Evolutionary conservation across 495 filamentous ascomycete genomes (phyloP).

Genomic region (Parathielavia appendiculata): DNA sequence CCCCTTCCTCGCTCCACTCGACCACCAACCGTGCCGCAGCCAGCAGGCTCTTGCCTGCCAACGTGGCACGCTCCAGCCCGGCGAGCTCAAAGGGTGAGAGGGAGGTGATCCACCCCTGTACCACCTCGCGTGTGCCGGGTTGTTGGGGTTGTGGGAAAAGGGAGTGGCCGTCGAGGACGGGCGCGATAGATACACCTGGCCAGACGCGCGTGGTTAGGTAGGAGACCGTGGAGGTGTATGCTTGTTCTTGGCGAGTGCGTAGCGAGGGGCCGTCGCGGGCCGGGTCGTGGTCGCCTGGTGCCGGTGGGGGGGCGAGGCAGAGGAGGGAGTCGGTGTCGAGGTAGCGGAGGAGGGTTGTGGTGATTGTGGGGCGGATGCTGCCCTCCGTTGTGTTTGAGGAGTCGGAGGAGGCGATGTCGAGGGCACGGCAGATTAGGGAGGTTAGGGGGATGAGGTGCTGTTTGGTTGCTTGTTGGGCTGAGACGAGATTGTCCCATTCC

Average conservation of each 20-base stretch:
- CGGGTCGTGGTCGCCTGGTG: conserved; percentile 31
- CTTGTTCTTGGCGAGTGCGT: conserved; percentile 63
- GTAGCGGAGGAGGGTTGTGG: conserved; percentile 70
- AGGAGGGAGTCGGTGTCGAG: conserved; percentile 90
- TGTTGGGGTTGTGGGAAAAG: conserved; percentile 70
- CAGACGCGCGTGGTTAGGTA: conserved; percentile 71
- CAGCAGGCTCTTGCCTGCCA: conserved; percentile 82
- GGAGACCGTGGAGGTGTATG: conserved; percentile 60
- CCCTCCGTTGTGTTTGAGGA: conserved; percentile 16
- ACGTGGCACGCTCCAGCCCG: conserved; percentile 72
- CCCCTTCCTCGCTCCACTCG: conserved; percentile 77
- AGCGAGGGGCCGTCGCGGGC: conserved; percentile 32
- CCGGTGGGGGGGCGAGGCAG: conserved; percentile 69
- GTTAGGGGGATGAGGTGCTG: conserved; percentile 88
- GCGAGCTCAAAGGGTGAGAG: conserved; percentile 74
- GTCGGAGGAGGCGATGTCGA: conserved; percentile 69
- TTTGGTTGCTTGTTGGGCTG: conserved; percentile 68
- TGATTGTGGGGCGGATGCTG: conserved; percentile 51
- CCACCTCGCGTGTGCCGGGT: conserved; percentile 64
- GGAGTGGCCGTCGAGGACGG: conserved; percentile 64
- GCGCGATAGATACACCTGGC: conserved; percentile 73
- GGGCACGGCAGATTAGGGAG: conserved; percentile 69
- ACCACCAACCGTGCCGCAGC: conserved; percentile 69
- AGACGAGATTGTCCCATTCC: conserved; percentile 85
- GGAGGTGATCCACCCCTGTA: conserved; percentile 71